Evolutionary conservation across 2,329 filamentous ascomycete genomes (phyloP).

Genomic region (Rhynchosporium secalis): DNA sequence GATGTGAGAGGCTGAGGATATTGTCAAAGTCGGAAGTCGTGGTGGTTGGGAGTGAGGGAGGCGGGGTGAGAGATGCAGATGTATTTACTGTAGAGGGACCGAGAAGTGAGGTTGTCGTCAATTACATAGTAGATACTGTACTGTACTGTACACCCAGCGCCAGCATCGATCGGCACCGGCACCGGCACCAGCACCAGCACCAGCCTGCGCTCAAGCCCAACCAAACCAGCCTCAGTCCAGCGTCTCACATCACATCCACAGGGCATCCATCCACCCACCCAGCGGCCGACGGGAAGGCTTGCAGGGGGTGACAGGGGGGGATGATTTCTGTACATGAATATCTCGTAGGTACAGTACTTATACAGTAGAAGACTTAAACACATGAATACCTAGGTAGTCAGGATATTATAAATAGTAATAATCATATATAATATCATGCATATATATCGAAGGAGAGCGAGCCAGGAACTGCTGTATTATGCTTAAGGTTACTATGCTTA

Average conservation of each 20-base stretch:
- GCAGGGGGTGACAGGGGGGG: neutral
- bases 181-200: too few species aligned
- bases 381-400: too few species aligned
- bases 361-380: too few species aligned
- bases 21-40: neutral
- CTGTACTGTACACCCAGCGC: neutral
- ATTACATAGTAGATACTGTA: neutral
- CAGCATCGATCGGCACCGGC: neutral
- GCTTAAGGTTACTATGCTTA: too few species aligned
- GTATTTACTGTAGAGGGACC: neutral
- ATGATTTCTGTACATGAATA: neutral
- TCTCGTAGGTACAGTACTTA: neutral
- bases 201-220: constrained; percentile 1
- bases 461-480: too few species aligned
- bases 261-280: neutral
- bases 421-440: too few species aligned
- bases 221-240: constrained; percentile 1
- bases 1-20: neutral
- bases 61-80: neutral
- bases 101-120: constrained; percentile 2
- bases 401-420: too few species aligned
- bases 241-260: neutral
- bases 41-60: neutral
- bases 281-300: constrained; percentile 3
- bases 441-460: too few species aligned